Conservation (phyloP, 2,329 filamentous ascomycete genomes). For the Pseudogymnoascus verrucosus region DNA sequence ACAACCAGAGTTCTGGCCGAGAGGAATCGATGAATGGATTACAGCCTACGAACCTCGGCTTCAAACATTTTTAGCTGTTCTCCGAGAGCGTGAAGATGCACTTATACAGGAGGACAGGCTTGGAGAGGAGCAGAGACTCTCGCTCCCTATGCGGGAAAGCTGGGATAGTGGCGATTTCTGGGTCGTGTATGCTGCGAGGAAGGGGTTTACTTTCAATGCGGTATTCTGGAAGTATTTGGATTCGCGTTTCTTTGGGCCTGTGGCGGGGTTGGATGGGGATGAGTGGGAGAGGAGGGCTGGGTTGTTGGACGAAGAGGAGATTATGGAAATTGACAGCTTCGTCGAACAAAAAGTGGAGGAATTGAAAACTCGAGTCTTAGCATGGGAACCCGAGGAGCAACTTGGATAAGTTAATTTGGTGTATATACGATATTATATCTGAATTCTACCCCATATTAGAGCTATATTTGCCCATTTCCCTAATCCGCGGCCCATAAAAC, state of each 20-base stretch:
- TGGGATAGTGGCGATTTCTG: conserved; percentile 19
- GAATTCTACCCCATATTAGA: conserved; percentile 4
- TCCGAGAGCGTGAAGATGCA: neutral
- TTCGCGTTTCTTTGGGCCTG: neutral
- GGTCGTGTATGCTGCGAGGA: conserved; percentile 17
- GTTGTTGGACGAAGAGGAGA: neutral
- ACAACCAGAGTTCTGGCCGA: conserved; percentile 16
- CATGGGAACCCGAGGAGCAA: neutral
- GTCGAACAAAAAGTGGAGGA: neutral
- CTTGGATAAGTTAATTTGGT: neutral
- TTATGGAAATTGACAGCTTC: neutral
- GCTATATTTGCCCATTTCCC: conserved; percentile 22
- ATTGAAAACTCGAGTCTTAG: neutral
- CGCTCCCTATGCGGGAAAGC: conserved; percentile 17
- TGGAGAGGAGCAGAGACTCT: conserved; percentile 9
- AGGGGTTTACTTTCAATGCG: conserved; percentile 17
- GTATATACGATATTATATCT: neutral
- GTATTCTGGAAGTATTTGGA: conserved; percentile 15
- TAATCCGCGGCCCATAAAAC: conserved; percentile 25
- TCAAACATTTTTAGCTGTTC: neutral
- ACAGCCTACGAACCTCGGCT: conserved; percentile 9
- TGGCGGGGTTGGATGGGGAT: neutral
- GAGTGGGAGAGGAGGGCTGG: neutral
- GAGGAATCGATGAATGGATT: conserved; percentile 11
- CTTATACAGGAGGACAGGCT: conserved; percentile 7